Base-by-base conservation (phyloP, 164 flowering plant genomes). In the Aristolochia fimbriata region DNA sequence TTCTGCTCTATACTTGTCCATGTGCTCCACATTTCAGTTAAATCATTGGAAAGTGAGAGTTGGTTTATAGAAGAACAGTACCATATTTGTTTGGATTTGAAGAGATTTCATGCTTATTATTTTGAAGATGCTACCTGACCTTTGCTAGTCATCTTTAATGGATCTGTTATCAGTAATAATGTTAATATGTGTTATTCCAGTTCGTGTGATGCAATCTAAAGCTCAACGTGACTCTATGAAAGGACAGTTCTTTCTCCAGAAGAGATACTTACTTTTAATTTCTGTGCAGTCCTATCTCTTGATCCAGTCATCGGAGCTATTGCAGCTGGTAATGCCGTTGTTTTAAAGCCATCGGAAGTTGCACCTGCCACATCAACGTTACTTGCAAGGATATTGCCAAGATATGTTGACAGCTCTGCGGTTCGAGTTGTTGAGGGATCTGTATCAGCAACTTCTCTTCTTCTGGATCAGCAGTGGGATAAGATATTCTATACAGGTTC, bases 261-360 rank as follows among this genome's bases (percentile, higher is more conserved):
- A 37, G 8, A 37, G 10, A 7, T 37, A 37, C 43, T 37, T 37
- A 37, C 10, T 0, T 37, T 37, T 37, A 37, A 6, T 37, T 23
- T 22, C 16, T 23, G 58, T 63, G 57, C 81, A 92, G 98, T 81
- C 76, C 72, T 92, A 65, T 81, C 96, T 20, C 76, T 92, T 24
- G 91, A 89, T 71, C 98, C 98, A 15, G 73, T 89, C 22, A 65
- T 92, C 60, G 98, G 96, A 70, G 98, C 98, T 43, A 80, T 92
- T 64, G 84, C 91, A 16, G 96, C 98, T 61, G 98, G 98, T 20
- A 89, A 89, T 71, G 71, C 82, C 43, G 79, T 87, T 55, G 96
- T 89, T 15, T 61, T 89, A 51, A 92, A 92, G 70, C 96, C 98
- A 66, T 92, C 98, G 63, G 98, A 92, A 78, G 51, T 89, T 30